Percentiles rank a stretch among this genome's conserved stretches.
phyloP scores from a whole-genome alignment of 352 stramenopile species.

The Saprolegnia parasitica region DNA sequence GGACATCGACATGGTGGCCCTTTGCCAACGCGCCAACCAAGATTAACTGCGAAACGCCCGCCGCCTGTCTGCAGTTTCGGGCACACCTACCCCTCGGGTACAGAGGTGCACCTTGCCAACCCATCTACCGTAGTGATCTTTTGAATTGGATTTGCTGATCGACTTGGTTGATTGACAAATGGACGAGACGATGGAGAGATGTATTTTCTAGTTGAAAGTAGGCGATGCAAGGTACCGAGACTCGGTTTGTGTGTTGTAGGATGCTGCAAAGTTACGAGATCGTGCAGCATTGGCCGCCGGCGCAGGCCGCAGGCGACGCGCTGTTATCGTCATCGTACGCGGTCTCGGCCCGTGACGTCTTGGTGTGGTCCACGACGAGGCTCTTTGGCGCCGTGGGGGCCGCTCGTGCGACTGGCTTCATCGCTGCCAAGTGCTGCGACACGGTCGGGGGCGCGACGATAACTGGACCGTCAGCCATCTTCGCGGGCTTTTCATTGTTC shows the following conservation, averaged over 20 bases:
- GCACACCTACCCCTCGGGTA: no score
- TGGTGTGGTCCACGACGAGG: constrained; percentile 2
- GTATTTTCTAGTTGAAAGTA: no score
- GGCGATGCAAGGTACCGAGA: no score
- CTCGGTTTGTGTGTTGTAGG: no score
- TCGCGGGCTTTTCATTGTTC: background rate
- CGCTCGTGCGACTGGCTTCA: background rate
- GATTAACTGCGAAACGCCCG: background rate
- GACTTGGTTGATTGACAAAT: no score
- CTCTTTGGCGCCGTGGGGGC: constrained; percentile 2
- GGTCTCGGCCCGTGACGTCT: constrained; percentile 1
- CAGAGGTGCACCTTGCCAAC: no score
- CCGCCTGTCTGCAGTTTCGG: background rate
- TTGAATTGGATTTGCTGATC: no score
- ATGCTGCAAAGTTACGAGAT: constrained; percentile 1
- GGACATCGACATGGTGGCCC: background rate
- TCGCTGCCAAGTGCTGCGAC: background rate
- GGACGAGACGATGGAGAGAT: no score
- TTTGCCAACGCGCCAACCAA: background rate
- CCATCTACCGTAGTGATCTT: no score
- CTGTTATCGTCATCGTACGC: background rate
- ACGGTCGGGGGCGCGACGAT: background rate
- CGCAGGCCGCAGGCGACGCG: background rate
- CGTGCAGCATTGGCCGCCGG: constrained; percentile 7
- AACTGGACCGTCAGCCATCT: constrained; percentile 4